Percentiles rank a stretch among this genome's conserved stretches.
Conservation (phyloP, 352 stramenopile species). For the Phytopythium helicoides region DNA sequence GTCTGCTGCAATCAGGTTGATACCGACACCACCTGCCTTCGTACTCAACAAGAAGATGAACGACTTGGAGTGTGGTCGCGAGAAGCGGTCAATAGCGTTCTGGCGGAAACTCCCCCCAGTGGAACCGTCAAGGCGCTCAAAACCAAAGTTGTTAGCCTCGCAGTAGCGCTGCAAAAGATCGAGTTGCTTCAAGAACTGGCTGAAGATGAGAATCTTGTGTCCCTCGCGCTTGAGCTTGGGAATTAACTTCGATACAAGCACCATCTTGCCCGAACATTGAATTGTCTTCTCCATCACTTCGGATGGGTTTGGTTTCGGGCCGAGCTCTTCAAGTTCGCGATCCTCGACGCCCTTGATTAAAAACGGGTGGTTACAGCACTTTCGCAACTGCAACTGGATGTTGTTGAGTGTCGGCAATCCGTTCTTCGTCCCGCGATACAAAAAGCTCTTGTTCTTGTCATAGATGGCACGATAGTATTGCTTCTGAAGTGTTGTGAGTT, state of each 20-base stretch:
- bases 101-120: slow-evolving; percentile 89
- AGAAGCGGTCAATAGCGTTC: slow-evolving; percentile 97
- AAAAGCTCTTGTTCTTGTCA: slow-evolving; percentile 98
- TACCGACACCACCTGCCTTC: slow-evolving; percentile 96
- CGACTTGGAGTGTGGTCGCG: slow-evolving; percentile 91
- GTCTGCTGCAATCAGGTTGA: slow-evolving; percentile 98
- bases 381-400: slow-evolving; percentile 98
- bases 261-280: slow-evolving; percentile 84
- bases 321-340: slow-evolving; percentile 76
- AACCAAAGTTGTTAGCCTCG: slow-evolving; percentile 85
- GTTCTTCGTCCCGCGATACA: slow-evolving; percentile 90
- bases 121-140: slow-evolving; percentile 89
- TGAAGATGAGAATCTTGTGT: slow-evolving; percentile 96
- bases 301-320: slow-evolving; percentile 34
- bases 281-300: slow-evolving; percentile 86
- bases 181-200: slow-evolving; percentile 93
- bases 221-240: slow-evolving; percentile 91
- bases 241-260: slow-evolving; percentile 89
- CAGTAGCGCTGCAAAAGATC: slow-evolving; percentile 95
- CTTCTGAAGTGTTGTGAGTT: slow-evolving; percentile 98
- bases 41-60: slow-evolving; percentile 99
- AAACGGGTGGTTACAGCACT: slow-evolving; percentile 99
- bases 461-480: slow-evolving; percentile 99
- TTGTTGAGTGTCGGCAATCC: slow-evolving; percentile 95
- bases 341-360: slow-evolving; percentile 95